Evolutionary conservation across 495 filamentous ascomycete genomes (phyloP), one percentile per base, ranked within the genome.

Genomic region (Xylaria sp.): DNA sequence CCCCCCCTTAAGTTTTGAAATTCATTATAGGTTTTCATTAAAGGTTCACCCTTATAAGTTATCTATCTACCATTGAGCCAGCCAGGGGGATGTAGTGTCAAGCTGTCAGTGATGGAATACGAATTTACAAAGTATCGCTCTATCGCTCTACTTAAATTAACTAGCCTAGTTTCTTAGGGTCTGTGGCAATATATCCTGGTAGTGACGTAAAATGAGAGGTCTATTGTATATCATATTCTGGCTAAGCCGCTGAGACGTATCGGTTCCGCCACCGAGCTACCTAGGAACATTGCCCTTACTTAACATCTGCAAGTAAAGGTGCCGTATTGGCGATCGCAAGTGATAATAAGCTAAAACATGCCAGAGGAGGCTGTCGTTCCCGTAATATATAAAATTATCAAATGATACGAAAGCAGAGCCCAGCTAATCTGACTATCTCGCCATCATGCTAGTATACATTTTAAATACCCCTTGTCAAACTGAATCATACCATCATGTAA

Each of bases 401-500:
- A 65, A 65, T 29, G 17, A 41, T 41, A 29, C 64, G 8, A 40
- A 66, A 50, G 21, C 52, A 57, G 26, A 50, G 44, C 43, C 33
- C 26, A 57, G 35, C 46, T 21, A 55, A 67, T 21, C 50, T 24
- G 24, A 21, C 40, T 68, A 33, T 29, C 40, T 40, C 24, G 67
- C 52, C 19, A 24, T 43, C 29, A 61, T 70, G 58, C 53, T 62
- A 50, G 17, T 63, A 21, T 41, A 63, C 46, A 59, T 43, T 53
- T 53, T 21, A 9, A 31, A 44, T 35, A 41, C 43, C 40, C 57
- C 58, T 41, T 43, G 21, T 14, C 58, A 63, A 55, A 26, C 24
- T 41, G n/a, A 41, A 35, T 55, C 67, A 26, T 70, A 40, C 41
- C 58, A 50, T 53, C 68, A 40, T 63, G 15, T 53, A 70, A 61